phyloP scores from a whole-genome alignment of 352 stramenopile species.

The Pythium chondricola region DNA sequence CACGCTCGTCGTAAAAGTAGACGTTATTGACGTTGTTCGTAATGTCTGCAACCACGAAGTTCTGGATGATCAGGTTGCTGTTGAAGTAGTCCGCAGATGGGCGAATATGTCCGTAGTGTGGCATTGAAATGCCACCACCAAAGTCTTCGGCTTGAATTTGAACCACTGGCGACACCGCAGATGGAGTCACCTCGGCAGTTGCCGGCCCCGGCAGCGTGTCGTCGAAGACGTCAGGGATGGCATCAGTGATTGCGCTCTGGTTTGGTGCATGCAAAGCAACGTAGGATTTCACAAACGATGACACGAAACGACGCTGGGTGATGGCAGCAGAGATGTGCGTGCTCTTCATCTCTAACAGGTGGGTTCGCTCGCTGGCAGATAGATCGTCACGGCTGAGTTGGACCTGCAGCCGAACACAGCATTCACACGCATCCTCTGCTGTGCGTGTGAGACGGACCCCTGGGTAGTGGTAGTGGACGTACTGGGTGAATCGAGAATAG shows the following conservation, averaged over 20 bases:
- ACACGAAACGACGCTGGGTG: neutral
- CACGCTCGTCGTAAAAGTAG: neutral
- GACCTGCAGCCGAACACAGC: neutral
- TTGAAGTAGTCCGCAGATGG: neutral
- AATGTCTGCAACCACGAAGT: constrained; percentile 1
- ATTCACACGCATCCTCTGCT: neutral
- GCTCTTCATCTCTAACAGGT: too few relatives aligned
- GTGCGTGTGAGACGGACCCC: neutral
- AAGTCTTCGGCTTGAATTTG: neutral
- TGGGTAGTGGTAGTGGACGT: neutral
- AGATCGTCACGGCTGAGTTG: too few relatives aligned
- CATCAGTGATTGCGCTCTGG: neutral
- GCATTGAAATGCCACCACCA: neutral
- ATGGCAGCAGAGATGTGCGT: neutral
- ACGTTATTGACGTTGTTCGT: constrained; percentile 3
- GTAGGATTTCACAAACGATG: neutral
- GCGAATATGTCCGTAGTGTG: neutral
- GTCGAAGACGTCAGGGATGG: neutral
- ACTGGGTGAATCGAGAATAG: neutral
- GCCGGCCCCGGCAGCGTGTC: neutral
- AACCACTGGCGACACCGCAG: too few relatives aligned
- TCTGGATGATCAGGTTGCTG: neutral
- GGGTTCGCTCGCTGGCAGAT: too few relatives aligned
- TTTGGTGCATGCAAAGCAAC: neutral
- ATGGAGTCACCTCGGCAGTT: too few relatives aligned